phyloP scores from a whole-genome alignment of 257 asterid species.

The Lavandula angustifolia region DNA sequence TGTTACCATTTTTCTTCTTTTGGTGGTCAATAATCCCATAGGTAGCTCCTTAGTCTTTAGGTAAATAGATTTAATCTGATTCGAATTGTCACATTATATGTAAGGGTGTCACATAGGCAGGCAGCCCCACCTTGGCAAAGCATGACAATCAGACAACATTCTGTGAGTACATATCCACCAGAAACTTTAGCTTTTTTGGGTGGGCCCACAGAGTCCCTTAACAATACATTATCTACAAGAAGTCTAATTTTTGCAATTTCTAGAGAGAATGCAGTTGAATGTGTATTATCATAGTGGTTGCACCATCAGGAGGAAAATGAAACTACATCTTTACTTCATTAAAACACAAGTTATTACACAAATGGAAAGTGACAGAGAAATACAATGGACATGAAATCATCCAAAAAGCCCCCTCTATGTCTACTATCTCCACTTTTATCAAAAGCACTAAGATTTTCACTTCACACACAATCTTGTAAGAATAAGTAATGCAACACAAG shows the following conservation, averaged over 20 bases:
- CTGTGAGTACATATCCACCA: too few species aligned
- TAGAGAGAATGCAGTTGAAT: constrained; percentile 27
- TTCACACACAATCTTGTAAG: constrained; percentile 24
- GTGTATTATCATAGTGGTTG: constrained; percentile 34
- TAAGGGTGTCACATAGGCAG: too few species aligned
- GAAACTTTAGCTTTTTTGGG: too few species aligned
- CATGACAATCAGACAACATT: too few species aligned
- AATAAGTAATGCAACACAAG: constrained; percentile 24
- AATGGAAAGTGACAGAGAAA: constrained; percentile 31
- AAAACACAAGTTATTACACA: constrained; percentile 33
- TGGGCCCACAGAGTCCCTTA: not conserved
- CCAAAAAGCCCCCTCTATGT: constrained; percentile 21
- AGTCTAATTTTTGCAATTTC: constrained; percentile 20
- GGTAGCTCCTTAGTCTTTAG: not conserved
- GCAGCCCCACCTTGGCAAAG: too few species aligned
- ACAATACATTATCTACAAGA: not conserved
- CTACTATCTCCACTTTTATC: constrained; percentile 2
- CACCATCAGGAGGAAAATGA: constrained; percentile 50
- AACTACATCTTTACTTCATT: constrained; percentile 46
- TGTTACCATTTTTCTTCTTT: constrained; percentile 11
- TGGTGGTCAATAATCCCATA: constrained; percentile 13
- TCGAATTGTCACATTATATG: too few species aligned
- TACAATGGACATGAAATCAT: constrained; percentile 31
- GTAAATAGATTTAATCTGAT: not conserved
- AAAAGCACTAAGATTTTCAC: not conserved